Base-by-base conservation (phyloP, 2,329 filamentous ascomycete species). In the Colletotrichum karsti region DNA sequence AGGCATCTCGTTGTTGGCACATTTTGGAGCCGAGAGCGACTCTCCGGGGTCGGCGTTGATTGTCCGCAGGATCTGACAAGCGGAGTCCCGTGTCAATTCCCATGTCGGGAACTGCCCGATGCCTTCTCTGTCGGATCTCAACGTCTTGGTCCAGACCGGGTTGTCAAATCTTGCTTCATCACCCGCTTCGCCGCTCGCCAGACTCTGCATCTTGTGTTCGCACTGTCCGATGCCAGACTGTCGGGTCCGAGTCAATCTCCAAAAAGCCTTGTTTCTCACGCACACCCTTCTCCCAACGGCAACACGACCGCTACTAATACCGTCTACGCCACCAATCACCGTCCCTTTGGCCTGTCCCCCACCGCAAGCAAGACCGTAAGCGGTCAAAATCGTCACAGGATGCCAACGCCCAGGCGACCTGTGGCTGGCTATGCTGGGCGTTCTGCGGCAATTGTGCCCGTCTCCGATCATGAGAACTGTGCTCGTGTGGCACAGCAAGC, bases 281-380 rank as follows among this genome's bases (percentile, higher is more conserved):
- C 58, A 63, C 26, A 8, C 18, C 7, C 37, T 63, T 48, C 63
- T 62, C 42, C 18, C 58, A 51, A 56, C 26, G 58, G 58, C 50
- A 57, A 30, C 51, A 63, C 22, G 50, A 35, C 59, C 51, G 58
- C 33, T 46, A 15, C 22, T 44, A 54, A 55, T 46, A 28, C 50
- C n/a, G 48, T n/a, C 26, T 12, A n/a, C 39, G 33, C 41, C 56
- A 24, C 62, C 62, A 61, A 65, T 65, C 46, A 60, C 46, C 5
- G 37, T 5, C 7, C 13, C 24, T 15, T 22, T 22, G 15, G 37
- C 48, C 26, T 44, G 39, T 22, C 35, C 46, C 50, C 46, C 35
- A n/a, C 61, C 57, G 63, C 57, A 55, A 62, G 33, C 33, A 67
- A 46, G 24, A 35, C 42, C 63, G 30, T 20, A 56, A 51, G 26